Base-by-base conservation (phyloP, 768 basidiomycete species). In the Amanita inopinata region DNA sequence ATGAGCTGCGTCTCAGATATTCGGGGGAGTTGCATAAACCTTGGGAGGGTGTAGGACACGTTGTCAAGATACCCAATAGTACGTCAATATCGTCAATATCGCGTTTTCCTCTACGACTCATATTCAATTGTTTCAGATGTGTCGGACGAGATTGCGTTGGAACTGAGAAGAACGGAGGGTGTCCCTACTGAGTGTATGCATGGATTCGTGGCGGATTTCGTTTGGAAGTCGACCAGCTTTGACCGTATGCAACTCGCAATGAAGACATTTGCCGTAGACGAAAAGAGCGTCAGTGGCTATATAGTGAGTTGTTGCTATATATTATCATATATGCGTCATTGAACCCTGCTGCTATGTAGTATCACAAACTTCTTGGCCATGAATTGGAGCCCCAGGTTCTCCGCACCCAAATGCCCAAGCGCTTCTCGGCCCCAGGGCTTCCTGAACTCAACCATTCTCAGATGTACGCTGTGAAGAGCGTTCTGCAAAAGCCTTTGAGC, bases 151-250 rank as follows among this genome's bases (percentile, higher is more conserved):
- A 92, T 99, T 60, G 94, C 83, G 2, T 67, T 99, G 51, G 96
- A 99, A 59, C 69, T 99, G 18, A 72, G 91, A 45, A 71, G 85
- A 35, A 80, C 87, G 1, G 94, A 98, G 51, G 90, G 90, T 11
- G 92, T 94, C 5, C 96, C 96, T 4, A 78, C 83, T 12, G 94
- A 98, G 23, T 78, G 90, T 62, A 91, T 90, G 0, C 90, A 93
- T 57, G 88, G 89, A 52, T 98, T 96, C 55, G 82, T 88, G 0
- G 96, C 84, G n/a, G 96, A 99, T 60, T 99, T 98, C 55, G 94
- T 99, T 3, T 99, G 96, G 96, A 99, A 99, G 63, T 93, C 92
- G 3, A 99, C 96, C 1, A 98, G 94, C 61, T 99, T 99, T 55
- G 96, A 99, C 60, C 75, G 96, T 37, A 99, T 99, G 96, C 96